A percentile compares a stretch with the other conserved stretches of the same genome.
Conservation (phyloP, 2,329 filamentous ascomycete species). For the Aspergillus brasiliensis region DNA sequence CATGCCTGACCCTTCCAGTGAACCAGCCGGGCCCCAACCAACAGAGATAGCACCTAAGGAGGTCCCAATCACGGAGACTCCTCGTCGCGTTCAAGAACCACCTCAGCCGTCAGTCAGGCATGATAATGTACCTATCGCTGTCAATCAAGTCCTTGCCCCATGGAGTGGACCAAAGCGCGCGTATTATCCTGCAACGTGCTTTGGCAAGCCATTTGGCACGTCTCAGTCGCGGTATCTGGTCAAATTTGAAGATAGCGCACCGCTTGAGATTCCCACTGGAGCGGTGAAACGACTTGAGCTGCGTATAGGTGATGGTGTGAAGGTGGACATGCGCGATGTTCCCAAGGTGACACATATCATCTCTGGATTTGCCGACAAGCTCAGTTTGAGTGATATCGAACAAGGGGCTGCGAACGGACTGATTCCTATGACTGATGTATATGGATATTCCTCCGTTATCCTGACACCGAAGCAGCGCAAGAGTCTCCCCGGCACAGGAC, state of each 20-base stretch:
- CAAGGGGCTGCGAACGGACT: conserved; percentile 27
- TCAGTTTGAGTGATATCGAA: conserved; percentile 30
- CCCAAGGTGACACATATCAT: conserved; percentile 49
- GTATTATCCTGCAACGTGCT: conserved; percentile 64
- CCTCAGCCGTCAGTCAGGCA: not conserved
- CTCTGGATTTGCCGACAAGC: conserved; percentile 42
- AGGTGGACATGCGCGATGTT: conserved; percentile 46
- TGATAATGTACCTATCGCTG: conserved; percentile 37
- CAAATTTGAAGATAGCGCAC: conserved; percentile 48
- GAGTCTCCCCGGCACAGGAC: conserved; percentile 38
- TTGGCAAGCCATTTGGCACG: conserved; percentile 47
- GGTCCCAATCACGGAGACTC: conserved; percentile 2
- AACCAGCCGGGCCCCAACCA: conserved; percentile 5
- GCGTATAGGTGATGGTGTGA: conserved; percentile 48
- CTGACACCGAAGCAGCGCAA: conserved; percentile 47
- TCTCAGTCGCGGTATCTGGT: conserved; percentile 47
- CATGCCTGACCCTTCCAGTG: conserved; percentile 13
- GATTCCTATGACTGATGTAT: conserved; percentile 44
- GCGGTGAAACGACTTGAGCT: conserved; percentile 49
- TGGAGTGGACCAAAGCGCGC: conserved; percentile 58
- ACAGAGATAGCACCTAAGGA: conserved; percentile 15
- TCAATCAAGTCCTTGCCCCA: conserved; percentile 59
- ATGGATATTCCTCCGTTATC: conserved; percentile 46
- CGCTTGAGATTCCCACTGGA: conserved; percentile 43
- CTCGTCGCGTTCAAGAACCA: not conserved